Base-by-base conservation (phyloP, 345 rosid genomes). In the Brassica nigra region DNA sequence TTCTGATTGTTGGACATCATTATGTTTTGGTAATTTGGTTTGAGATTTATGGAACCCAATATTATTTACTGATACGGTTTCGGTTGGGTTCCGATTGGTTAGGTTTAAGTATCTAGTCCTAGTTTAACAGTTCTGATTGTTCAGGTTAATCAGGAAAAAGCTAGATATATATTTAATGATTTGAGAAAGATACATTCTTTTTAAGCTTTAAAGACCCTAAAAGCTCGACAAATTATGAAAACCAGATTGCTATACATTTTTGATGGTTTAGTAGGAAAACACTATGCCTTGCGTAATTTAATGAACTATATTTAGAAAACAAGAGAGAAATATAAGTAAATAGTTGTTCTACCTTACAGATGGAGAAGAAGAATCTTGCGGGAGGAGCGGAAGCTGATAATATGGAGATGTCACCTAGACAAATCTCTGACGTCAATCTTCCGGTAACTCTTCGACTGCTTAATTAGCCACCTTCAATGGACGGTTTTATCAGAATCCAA, bases 401-500 rank as follows among this genome's bases (percentile, higher is more conserved):
- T n/a, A 57, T 65, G 73, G 82, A 73, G 20, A 39, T 70, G 14
- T 54, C 80, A 70, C 72, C 68, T 63, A 73, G 62, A 70, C 49
- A 70, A 20, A 42, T 80, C 39, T 54, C 68, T 42, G 76, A 75
- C 62, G 11, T 18, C 37, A 42, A 42, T 64, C 12, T 70, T 69
- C 83, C 76, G 54, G 52, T 75, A 5, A 80, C 83, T 55, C 83
- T 80, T 37, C 83, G 55, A 15, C 62, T 75, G 54, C 76, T 75
- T 57, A 75, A 39, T 70, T 75, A 70, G 49, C 68, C 37, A 65
- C 54, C 77, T 29, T 34, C 15, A 30, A 2, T 29, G 34, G 76
- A 73, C 9, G 73, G 72, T 39, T 72, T 4, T 29, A 34, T 18
- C 11, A 37, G 57, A 42, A 42, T 61, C 68, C 11, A 33, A 66